These are phyloP conservation scores for Candida fluviatilis DNA, from an alignment of 805 yeast species.

Conservation along the genomic window DNA sequence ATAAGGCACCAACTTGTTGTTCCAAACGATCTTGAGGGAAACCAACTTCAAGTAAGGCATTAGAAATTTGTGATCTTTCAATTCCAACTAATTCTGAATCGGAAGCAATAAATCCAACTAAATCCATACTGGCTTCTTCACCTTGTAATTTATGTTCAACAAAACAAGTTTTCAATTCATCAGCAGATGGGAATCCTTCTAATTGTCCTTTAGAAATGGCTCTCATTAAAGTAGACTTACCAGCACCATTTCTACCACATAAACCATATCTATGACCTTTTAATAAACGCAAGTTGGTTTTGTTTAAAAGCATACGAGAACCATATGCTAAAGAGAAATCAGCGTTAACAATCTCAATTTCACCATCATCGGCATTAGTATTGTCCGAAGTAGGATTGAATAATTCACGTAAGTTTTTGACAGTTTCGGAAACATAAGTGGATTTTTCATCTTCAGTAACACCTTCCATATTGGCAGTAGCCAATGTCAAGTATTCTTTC, in stretches of 20 bases:
- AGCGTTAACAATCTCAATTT: conserved; percentile 87
- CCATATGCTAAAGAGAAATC: conserved; percentile 97
- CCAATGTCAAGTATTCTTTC: conserved; percentile 47
- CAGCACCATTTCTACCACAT: conserved; percentile 98
- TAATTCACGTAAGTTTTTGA: conserved; percentile 47
- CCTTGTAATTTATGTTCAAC: conserved; percentile 97
- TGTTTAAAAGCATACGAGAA: conserved; percentile 92
- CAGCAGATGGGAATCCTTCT: conserved; percentile 94
- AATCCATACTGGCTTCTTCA: conserved; percentile 84
- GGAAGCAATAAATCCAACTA: conserved; percentile 80
- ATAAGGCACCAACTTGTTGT: conserved; percentile 88
- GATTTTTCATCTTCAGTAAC: conserved; percentile 27
- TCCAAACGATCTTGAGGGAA: conserved; percentile 85
- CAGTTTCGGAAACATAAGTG: conserved; percentile 35
- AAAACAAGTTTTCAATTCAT: conserved; percentile 85
- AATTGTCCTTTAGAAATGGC: conserved; percentile 94
- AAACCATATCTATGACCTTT: conserved; percentile 97
- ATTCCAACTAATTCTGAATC: conserved; percentile 76
- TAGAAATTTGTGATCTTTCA: conserved; percentile 65
- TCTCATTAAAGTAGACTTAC: conserved; percentile 96
- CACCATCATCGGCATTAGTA: conserved; percentile 68
- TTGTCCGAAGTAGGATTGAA: conserved; percentile 42
- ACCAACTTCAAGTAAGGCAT: conserved; percentile 80
- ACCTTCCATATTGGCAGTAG: conserved; percentile 16
- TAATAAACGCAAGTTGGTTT: conserved; percentile 79